Evolutionary conservation across 2,329 filamentous ascomycete genomes (phyloP), one percentile per base, ranked within the genome.

Genomic region (Paecilomyces fulvus): DNA sequence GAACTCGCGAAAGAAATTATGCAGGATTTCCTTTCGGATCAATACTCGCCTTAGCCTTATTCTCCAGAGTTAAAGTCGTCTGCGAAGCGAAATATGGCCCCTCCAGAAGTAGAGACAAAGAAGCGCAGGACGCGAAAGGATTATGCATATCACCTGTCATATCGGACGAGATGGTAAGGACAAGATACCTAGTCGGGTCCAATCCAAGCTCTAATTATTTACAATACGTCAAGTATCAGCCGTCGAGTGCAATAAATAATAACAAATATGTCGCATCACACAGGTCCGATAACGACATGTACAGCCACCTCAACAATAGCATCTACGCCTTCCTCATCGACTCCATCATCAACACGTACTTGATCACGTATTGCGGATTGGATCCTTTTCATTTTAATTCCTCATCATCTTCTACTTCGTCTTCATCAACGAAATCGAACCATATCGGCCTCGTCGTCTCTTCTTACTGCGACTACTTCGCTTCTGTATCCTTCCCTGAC

Each of bases 281-380:
- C 59, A 92, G 90, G 90, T 86, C 84, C 70, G 91, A 96, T 73
- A 95, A 95, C 69, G 91, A 96, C 76, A 94, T 95, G 89, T 96
- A 94, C 73, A 82, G 89, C 59, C 92, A 97, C 70, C 84, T 95
- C 79, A 96, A 96, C 76, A 96, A 95, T 69, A 88, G 86, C 46
- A 81, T 94, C 55, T 96, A 96, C 73, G 89, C 89, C 65, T 87
- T 88, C 60, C 80, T 95, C 56, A 94, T 95, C 71, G 92, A 97
- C 76, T 92, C 89, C 1, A 83, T 95, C 57, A 85, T 95, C 69
- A 97, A 96, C 73, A 82, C 87, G 52, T 97, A 94, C 71, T 82
- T 97, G 17, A 90, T 95, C 59, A 79, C 86, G 53, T 79, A 89
- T 65, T 95, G 90, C 71, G 82, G 82, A 11, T 81, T 95, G 54